Conservation (phyloP, 208 protist species). For the Crithidia thermophila region DNA sequence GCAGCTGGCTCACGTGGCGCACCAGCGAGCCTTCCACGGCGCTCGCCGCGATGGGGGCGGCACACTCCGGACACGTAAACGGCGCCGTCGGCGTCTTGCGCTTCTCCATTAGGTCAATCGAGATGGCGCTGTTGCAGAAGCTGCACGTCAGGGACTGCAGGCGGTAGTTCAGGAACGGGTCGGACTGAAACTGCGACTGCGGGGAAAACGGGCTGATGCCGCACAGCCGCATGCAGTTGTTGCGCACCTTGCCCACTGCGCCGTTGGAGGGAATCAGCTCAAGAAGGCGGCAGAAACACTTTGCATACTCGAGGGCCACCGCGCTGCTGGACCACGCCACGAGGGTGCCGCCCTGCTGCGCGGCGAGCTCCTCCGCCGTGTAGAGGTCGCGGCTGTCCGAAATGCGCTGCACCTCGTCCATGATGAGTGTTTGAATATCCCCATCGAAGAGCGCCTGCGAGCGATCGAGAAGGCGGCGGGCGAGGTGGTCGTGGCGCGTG, state of each 20-base stretch:
- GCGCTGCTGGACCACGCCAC: slow-evolving; percentile 41
- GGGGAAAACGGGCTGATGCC: slow-evolving; percentile 87
- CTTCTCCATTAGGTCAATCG: slow-evolving; percentile 56
- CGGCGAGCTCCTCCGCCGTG: slow-evolving; percentile 49
- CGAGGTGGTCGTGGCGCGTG: slow-evolving; percentile 63
- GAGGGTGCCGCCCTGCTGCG: slow-evolving; percentile 16
- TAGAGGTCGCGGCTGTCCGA: slow-evolving; percentile 60
- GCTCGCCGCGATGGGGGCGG: slow-evolving; percentile 56
- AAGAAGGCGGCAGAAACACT: slow-evolving; percentile 68
- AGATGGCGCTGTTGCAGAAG: slow-evolving; percentile 75
- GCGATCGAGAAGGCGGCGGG: slow-evolving; percentile 30
- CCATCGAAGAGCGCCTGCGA: slow-evolving; percentile 56
- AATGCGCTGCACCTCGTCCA: slow-evolving; percentile 81
- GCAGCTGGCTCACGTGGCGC: slow-evolving; percentile 69
- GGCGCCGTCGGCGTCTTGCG: slow-evolving; percentile 28
- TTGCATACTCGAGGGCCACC: slow-evolving; percentile 81
- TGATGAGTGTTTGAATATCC: slow-evolving; percentile 67
- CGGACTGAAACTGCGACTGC: slow-evolving; percentile 42
- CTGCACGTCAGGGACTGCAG: slow-evolving; percentile 61
- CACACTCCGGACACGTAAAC: slow-evolving; percentile 74
- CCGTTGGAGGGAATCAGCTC: slow-evolving; percentile 75
- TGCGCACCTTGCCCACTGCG: slow-evolving; percentile 69
- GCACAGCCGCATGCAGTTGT: slow-evolving; percentile 90
- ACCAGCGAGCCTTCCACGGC: slow-evolving; percentile 82
- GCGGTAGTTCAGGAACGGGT: slow-evolving; percentile 44